Conservation (phyloP, 2,329 filamentous ascomycete genomes). For the Colletotrichum tabaci region DNA sequence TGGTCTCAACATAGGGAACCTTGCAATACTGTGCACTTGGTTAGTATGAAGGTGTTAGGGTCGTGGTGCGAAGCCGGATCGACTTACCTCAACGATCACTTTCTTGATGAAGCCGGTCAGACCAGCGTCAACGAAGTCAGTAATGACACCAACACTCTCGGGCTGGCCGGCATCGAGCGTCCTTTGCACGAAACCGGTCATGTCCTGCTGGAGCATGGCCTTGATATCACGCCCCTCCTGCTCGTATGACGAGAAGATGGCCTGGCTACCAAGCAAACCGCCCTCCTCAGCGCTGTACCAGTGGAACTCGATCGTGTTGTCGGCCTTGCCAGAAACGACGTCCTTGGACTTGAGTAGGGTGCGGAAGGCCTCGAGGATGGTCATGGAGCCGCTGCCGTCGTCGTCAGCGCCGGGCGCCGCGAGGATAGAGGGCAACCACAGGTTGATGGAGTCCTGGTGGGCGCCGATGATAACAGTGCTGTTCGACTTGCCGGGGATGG, state of each 20-base stretch:
- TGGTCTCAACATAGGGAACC: slow-evolving; percentile 88
- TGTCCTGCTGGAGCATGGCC: slow-evolving; percentile 98
- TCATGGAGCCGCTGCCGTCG: slow-evolving; percentile 93
- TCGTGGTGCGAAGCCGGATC: background rate
- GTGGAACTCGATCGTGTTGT: slow-evolving; percentile 95
- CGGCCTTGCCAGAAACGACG: slow-evolving; percentile 78
- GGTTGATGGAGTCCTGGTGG: slow-evolving; percentile 95
- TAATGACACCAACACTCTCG: slow-evolving; percentile 93
- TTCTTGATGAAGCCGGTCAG: slow-evolving; percentile 93
- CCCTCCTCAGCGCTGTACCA: slow-evolving; percentile 96
- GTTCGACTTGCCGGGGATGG: slow-evolving; percentile 87
- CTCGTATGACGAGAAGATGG: slow-evolving; percentile 88
- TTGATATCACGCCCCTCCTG: slow-evolving; percentile 82
- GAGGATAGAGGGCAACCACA: slow-evolving; percentile 87
- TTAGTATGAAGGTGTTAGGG: slow-evolving; percentile 46
- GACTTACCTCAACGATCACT: slow-evolving; percentile 77
- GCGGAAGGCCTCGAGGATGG: slow-evolving; percentile 91
- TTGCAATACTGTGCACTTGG: slow-evolving; percentile 78
- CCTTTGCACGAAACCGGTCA: slow-evolving; percentile 91
- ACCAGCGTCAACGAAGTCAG: slow-evolving; percentile 87
- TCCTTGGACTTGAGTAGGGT: slow-evolving; percentile 82
- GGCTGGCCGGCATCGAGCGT: slow-evolving; percentile 86
- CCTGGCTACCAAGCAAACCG: slow-evolving; percentile 88
- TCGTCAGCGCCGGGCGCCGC: slow-evolving; percentile 95
- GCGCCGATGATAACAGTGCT: slow-evolving; percentile 91